Evolutionary conservation across 2,329 filamentous ascomycete genomes (phyloP).

Genomic region (Oidium heveae): DNA sequence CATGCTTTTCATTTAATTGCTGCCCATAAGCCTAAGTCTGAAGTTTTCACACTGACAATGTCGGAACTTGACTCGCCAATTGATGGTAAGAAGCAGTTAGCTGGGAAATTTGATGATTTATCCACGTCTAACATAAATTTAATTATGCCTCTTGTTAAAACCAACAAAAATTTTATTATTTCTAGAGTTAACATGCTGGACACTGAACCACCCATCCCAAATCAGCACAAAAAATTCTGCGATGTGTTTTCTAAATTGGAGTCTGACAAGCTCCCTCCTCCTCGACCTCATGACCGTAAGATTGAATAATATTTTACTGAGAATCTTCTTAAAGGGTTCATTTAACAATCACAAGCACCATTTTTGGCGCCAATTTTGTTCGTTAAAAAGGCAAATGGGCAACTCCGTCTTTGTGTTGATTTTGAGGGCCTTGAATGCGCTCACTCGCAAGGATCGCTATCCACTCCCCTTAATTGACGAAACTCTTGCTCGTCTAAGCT

Average conservation of each 20-base stretch:
- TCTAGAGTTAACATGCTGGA: background rate
- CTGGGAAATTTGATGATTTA: too few relatives aligned
- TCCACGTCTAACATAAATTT: too few relatives aligned
- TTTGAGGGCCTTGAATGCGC: background rate
- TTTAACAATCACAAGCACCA: background rate
- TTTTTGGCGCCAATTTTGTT: background rate
- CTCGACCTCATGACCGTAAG: background rate
- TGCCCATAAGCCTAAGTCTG: background rate
- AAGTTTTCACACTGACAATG: background rate
- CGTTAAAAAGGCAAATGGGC: background rate
- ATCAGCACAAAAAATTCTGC: background rate
- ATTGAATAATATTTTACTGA: conserved; percentile 1
- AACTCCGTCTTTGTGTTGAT: background rate
- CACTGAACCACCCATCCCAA: background rate
- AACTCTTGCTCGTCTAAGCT: background rate
- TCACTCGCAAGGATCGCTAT: background rate
- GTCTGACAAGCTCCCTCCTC: background rate
- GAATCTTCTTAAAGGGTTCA: conserved; percentile 1
- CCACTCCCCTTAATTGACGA: background rate
- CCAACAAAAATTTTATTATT: too few relatives aligned
- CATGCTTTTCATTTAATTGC: background rate
- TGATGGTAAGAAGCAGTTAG: background rate
- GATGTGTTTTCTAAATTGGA: background rate
- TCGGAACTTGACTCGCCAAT: background rate
- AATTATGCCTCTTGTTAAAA: too few relatives aligned